Percentiles rank a stretch among this genome's conserved stretches.
These are phyloP conservation scores for Phytophthora pistaciae DNA, from an alignment of 352 stramenopile species.

Conservation along the genomic window DNA sequence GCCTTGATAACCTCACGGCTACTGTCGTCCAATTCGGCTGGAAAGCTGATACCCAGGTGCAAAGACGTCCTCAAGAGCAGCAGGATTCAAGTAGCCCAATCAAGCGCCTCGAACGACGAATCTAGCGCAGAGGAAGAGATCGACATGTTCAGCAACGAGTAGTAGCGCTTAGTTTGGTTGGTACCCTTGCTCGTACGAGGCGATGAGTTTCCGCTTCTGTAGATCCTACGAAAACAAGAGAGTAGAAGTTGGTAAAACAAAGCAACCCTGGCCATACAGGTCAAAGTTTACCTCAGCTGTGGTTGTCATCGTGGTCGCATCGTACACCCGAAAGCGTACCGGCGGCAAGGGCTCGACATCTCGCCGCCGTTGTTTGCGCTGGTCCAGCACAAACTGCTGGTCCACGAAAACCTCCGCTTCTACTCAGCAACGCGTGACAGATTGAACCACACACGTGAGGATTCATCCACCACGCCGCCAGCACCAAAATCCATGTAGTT, in stretches of 20 bases:
- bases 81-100: conserved; percentile 1
- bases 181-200: conserved; percentile 34
- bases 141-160: conserved; percentile 56
- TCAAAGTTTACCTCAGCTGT: conserved; percentile 44
- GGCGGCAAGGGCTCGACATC: conserved; percentile 10
- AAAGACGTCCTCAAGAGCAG: conserved; percentile 18
- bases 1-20: conserved; percentile 65
- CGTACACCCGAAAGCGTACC: conserved; percentile 54
- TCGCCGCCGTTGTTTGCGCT: conserved; percentile 27
- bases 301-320: conserved; percentile 45
- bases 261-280: background rate
- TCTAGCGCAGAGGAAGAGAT: conserved; percentile 46
- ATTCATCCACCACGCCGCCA: background rate
- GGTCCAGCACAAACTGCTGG: conserved; percentile 37
- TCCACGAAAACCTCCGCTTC: conserved; percentile 66
- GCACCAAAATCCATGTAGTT: background rate
- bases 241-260: background rate
- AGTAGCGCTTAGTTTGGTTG: conserved; percentile 13
- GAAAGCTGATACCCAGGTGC: conserved; percentile 32
- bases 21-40: conserved; percentile 64
- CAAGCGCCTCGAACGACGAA: conserved; percentile 12
- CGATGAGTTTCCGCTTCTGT: conserved; percentile 44
- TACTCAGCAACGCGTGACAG: conserved; percentile 14
- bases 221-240: conserved; percentile 30
- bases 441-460: background rate